A percentile compares a stretch with the other conserved stretches of the same genome.
Evolutionary conservation across 306 rosid genomes (phyloP).

Genomic region (Nissolia schottii): DNA sequence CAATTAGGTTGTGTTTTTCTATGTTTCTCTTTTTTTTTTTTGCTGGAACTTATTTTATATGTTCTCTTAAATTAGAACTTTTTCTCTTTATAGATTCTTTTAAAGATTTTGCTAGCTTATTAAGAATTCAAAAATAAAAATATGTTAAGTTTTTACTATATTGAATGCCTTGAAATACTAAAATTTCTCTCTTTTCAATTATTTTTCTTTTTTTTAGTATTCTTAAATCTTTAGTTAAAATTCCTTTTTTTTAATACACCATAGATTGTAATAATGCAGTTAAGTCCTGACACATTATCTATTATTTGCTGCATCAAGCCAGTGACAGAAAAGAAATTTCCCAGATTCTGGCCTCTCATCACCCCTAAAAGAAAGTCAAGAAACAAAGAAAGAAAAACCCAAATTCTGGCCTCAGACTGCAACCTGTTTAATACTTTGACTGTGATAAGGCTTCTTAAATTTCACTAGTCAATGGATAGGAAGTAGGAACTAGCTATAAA

Average conservation of each 20-base stretch:
- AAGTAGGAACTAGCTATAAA: constrained; percentile 3
- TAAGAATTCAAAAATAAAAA: too few species aligned
- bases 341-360: background rate
- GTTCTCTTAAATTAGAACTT: background rate
- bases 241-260: too few species aligned
- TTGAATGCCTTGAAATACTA: too few species aligned
- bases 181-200: too few species aligned
- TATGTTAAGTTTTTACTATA: too few species aligned
- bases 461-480: background rate
- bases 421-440: background rate
- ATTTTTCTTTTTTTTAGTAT: too few species aligned
- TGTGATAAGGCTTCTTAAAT: background rate
- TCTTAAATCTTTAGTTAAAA: too few species aligned
- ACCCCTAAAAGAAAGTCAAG: constrained; percentile 5
- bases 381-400: background rate
- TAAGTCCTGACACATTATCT: background rate
- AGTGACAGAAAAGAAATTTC: background rate
- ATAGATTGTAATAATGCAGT: background rate
- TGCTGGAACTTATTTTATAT: background rate
- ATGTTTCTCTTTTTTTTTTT: constrained; percentile 11
- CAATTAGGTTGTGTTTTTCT: background rate
- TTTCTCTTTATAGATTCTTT: background rate
- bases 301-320: constrained; percentile 1
- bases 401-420: background rate
- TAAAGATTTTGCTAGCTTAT: too few species aligned